Evolutionary conservation across 1,139 yeast species (phyloP).

Genomic region (Saccharomyces hybrid): DNA sequence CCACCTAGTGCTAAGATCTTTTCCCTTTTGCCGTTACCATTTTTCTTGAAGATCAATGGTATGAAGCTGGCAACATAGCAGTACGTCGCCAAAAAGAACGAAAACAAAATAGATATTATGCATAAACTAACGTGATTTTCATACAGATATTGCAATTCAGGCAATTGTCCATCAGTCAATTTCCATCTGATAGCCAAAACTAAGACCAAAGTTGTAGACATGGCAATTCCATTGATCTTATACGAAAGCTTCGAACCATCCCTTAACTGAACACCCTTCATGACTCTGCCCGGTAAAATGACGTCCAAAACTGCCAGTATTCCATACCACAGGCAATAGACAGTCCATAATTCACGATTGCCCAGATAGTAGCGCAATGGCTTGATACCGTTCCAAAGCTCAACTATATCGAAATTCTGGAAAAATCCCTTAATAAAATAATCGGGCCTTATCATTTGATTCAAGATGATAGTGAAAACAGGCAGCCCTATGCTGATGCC

Average conservation of each 20-base stretch:
- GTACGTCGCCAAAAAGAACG: constrained; percentile 53
- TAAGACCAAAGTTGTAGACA: constrained; percentile 42
- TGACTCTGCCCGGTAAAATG: constrained; percentile 62
- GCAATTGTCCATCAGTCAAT: constrained; percentile 48
- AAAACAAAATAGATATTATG: constrained; percentile 54
- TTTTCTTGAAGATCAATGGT: constrained; percentile 40
- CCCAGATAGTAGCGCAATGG: constrained; percentile 27
- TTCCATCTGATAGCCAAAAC: constrained; percentile 46
- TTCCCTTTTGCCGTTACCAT: constrained; percentile 53
- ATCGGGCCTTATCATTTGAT: constrained; percentile 49
- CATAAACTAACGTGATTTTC: constrained; percentile 60
- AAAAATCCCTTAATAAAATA: constrained; percentile 45
- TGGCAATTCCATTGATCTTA: constrained; percentile 71
- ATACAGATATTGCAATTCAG: constrained; percentile 74
- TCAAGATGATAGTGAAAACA: constrained; percentile 48
- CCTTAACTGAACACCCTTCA: constrained; percentile 63
- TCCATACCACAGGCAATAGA: constrained; percentile 69
- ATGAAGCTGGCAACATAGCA: constrained; percentile 64
- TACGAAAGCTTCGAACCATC: constrained; percentile 67
- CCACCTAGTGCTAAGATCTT: constrained; percentile 80
- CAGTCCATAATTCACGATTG: constrained; percentile 44
- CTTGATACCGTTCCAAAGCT: constrained; percentile 30
- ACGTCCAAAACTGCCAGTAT: constrained; percentile 56
- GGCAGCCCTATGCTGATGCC: constrained; percentile 66
- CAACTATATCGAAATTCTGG: constrained; percentile 36